phyloP scores from a whole-genome alignment of 257 asterid species.

The Lavandula angustifolia region DNA sequence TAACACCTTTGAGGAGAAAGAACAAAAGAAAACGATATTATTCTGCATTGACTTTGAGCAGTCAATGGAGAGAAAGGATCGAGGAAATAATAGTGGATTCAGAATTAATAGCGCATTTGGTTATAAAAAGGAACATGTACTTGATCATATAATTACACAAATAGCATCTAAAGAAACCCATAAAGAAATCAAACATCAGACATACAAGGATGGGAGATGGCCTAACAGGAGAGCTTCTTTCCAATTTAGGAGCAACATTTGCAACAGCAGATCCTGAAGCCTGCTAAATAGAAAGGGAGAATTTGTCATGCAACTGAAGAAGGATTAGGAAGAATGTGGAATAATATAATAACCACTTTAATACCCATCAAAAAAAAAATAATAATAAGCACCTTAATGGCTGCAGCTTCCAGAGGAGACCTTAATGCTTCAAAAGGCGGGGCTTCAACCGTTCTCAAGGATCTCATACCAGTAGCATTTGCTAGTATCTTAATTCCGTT shows the following conservation, averaged over 20 bases:
- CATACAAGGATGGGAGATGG: conserved; percentile 84
- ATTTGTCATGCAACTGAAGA: conserved; percentile 25
- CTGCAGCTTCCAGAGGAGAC: conserved; percentile 79
- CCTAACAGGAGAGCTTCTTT: conserved; percentile 96
- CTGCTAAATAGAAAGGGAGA: conserved; percentile 45
- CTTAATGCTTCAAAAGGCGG: conserved; percentile 80
- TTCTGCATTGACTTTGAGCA: background rate
- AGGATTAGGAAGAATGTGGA: conserved; percentile 22
- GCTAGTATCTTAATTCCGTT: conserved; percentile 91
- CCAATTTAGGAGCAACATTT: conserved; percentile 85
- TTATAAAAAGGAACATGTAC: conserved; percentile 4
- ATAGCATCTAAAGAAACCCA: conserved; percentile 12
- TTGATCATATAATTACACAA: conserved; percentile 25
- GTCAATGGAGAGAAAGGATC: conserved; percentile 1
- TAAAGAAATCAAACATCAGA: conserved; percentile 26
- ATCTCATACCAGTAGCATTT: conserved; percentile 80
- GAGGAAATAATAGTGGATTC: background rate
- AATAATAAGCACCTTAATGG: conserved; percentile 67
- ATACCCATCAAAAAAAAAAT: too few species aligned
- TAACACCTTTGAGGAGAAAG: background rate
- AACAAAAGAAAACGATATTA: background rate
- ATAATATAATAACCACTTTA: too few species aligned
- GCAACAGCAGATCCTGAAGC: conserved; percentile 77
- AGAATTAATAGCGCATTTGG: background rate
- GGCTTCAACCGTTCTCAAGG: conserved; percentile 68